Evolutionary conservation across 495 filamentous ascomycete genomes (phyloP).

Genomic region (Aspergillus mulundensis): DNA sequence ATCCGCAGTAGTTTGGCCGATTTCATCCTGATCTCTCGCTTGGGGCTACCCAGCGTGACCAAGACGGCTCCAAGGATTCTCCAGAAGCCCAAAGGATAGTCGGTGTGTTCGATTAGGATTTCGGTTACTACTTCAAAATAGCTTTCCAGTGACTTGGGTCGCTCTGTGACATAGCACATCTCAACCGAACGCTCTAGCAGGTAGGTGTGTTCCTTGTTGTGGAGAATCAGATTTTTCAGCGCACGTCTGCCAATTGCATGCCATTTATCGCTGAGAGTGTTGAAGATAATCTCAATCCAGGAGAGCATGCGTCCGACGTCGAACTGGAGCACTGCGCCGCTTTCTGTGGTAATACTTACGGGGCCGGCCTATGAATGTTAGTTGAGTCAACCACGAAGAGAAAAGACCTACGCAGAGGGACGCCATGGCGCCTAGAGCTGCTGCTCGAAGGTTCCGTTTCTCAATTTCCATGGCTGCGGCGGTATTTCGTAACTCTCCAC

Average conservation of each 20-base stretch:
- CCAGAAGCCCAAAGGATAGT: slow-evolving; percentile 85
- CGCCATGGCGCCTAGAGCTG: slow-evolving; percentile 93
- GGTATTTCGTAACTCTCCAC: slow-evolving; percentile 62
- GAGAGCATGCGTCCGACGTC: slow-evolving; percentile 86
- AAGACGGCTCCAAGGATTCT: slow-evolving; percentile 81
- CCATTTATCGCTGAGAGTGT: slow-evolving; percentile 78
- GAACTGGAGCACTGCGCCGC: slow-evolving; percentile 77
- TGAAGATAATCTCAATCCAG: slow-evolving; percentile 95
- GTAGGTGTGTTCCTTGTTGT: slow-evolving; percentile 81
- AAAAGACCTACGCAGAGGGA: slow-evolving; percentile 67
- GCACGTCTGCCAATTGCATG: slow-evolving; percentile 89
- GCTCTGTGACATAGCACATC: slow-evolving; percentile 69
- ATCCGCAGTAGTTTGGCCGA: slow-evolving; percentile 78
- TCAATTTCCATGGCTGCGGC: slow-evolving; percentile 94
- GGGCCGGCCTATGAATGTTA: slow-evolving; percentile 62
- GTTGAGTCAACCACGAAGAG: not conserved
- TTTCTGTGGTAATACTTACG: slow-evolving; percentile 81
- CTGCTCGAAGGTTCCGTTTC: slow-evolving; percentile 83
- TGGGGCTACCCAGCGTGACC: slow-evolving; percentile 86
- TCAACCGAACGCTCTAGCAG: slow-evolving; percentile 83
- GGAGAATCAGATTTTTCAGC: slow-evolving; percentile 82
- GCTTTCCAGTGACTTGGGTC: slow-evolving; percentile 81
- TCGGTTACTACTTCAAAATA: slow-evolving; percentile 92
- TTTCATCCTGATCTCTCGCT: slow-evolving; percentile 81
- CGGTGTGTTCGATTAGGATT: slow-evolving; percentile 72